Evolutionary conservation across 129 eudicot species (phyloP), one percentile per base, ranked within the genome.

Genomic region (Cynara cardunculus): DNA sequence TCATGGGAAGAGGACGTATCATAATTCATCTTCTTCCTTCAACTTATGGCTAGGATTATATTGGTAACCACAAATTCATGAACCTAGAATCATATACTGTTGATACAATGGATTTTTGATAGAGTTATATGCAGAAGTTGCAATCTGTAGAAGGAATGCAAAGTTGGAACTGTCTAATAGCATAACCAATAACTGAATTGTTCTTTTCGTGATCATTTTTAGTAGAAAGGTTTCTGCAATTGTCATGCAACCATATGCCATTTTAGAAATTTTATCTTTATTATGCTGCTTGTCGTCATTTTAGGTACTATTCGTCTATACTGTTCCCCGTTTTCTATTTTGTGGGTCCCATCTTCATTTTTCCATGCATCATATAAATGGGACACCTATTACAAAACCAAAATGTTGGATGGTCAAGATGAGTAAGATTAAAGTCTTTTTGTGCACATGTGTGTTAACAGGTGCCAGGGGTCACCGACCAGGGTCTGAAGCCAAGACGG

Each of bases 381-480:
- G 21, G 62, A 53, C 22, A 16, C 62, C 21, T 53, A 53, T 53
- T 53, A 53, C 18, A 53, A 53, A 7, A 56, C 4, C 24, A 56
- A 56, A 18, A 19, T n/a, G 24, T 56, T 56, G 65, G 65, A 73
- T 35, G 28, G 53, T 62, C 31, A 73, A 62, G 18, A 18, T 73
- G 79, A 73, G 34, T 27, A 39, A 2, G 25, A 37, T 18, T 19
- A 71, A 71, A 71, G 22, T 19, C 25, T 69, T 34, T 8, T 56
- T 75, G 75, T 21, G 1, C 28, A n/a, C 46, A 9, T 59, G 28
- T 28, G 41, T 69, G 64, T 32, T 16, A 61, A 79, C 83, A 96
- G 99, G 97, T 96, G 46, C 97, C 98, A 5, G 94, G 96, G 80
- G 90, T 93, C 35, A 91, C 97, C 4, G 98, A 93, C 85, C 80